Base-by-base conservation (phyloP, 1,139 yeast genomes). In the Yamadazyma trypodendri region DNA sequence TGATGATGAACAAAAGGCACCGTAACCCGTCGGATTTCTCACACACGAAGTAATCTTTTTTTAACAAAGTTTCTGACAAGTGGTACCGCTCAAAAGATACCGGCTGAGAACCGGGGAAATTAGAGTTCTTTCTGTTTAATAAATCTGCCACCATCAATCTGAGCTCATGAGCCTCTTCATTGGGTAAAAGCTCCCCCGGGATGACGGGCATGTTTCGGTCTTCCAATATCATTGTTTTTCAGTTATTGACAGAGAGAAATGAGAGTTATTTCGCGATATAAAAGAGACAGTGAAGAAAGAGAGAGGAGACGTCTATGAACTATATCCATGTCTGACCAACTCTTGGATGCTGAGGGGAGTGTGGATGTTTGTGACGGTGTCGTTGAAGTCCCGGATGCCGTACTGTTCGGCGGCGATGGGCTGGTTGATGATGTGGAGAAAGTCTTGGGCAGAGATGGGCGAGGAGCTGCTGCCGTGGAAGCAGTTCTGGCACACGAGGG, bases 11-110 rank as follows among this genome's bases (percentile, higher is more conserved):
- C 57, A 84, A 62, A 34, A 92, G 65, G 43, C 95, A 87, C 39
- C 99, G 70, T 38, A 92, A 67, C 0, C 99, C 99, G 60, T 94
- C 98, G 0, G 95, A 81, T 58, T 94, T 94, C 55, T 94, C 99
- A 64, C 98, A 92, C 0, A 92, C 98, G 52, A 80, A 84, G 56
- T 89, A 92, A 52, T 69, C 77, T 42, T 61, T 59, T 23, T 84
- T 65, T 56, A 75, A 58, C 35, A 92, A 64, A 25, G 80, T 78
- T 37, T 79, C 79, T 6, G 69, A 66, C 28, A 92, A 68, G 61
- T 90, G 97, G 29, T 71, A 68, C 42, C 88, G 70, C 34, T 87
- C 82, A 58, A 94, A 90, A 25, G 96, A 87, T 2, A 92, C 88
- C 0, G 99, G 99, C 61, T 94, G 98, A 1, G 97, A 83, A 0